Percentiles rank a stretch among this genome's conserved stretches.
These are phyloP conservation scores for Penicillium maclennaniae DNA, from an alignment of 495 filamentous ascomycete species.

Conservation along the genomic window DNA sequence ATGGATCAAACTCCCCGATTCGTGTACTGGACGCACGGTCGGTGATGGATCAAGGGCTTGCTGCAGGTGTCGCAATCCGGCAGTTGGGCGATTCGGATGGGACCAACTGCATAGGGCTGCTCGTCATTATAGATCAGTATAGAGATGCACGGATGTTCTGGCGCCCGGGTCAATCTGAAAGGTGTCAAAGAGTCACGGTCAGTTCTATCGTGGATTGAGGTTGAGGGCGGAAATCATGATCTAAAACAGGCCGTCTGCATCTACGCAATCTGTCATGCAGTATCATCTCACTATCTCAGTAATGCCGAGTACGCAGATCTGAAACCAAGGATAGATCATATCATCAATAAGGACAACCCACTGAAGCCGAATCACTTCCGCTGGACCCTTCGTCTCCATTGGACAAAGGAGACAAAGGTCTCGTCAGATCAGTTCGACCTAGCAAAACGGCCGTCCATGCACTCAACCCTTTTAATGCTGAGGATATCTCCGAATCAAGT, in stretches of 20 bases:
- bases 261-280: neutral
- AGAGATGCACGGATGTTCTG: neutral
- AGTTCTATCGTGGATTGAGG: neutral
- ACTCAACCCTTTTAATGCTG: too few relatives aligned
- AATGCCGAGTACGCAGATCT: too few relatives aligned
- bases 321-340: too few relatives aligned
- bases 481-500: too few relatives aligned
- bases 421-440: too few relatives aligned
- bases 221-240: neutral
- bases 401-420: too few relatives aligned
- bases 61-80: constrained; percentile 14
- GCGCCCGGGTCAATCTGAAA: neutral
- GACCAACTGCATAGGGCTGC: neutral
- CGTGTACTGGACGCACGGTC: constrained; percentile 8
- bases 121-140: neutral
- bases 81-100: neutral
- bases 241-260: neutral
- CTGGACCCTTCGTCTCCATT: too few relatives aligned
- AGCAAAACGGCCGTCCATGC: too few relatives aligned
- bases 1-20: constrained; percentile 10
- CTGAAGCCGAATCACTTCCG: too few relatives aligned
- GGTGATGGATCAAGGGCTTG: constrained; percentile 17
- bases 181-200: neutral
- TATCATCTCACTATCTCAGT: neutral
- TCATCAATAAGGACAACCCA: too few relatives aligned